Percentiles rank a stretch among this genome's conserved stretches.
Conservation (phyloP, 768 basidiomycete genomes). For the Pleurotus citrinopileatus region DNA sequence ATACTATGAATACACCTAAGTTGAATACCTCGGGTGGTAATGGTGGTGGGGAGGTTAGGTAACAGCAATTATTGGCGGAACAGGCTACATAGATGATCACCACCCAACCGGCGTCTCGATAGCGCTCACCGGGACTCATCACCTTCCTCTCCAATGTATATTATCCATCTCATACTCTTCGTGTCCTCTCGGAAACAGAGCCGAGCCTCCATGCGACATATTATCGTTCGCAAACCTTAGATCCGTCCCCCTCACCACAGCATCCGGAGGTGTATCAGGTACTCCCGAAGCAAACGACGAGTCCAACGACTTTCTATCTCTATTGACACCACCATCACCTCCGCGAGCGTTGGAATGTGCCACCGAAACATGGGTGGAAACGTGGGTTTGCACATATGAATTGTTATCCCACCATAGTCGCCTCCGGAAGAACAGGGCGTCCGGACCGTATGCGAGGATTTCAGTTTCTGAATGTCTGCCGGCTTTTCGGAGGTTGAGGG, state of each 20-base stretch:
- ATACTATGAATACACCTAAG: too few species aligned
- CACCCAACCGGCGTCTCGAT: too few species aligned
- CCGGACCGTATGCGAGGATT: not conserved
- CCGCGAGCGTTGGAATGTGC: not conserved
- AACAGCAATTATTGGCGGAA: too few species aligned
- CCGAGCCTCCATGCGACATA: not conserved
- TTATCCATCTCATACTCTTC: not conserved
- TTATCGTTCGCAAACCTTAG: not conserved
- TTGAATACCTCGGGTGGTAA: too few species aligned
- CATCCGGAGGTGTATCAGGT: not conserved
- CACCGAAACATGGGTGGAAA: slow-evolving; percentile 1
- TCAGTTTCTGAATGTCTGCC: slow-evolving; percentile 10
- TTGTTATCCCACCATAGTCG: slow-evolving; percentile 2
- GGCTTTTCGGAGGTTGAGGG: slow-evolving; percentile 52
- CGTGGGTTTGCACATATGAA: not conserved
- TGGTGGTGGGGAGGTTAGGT: too few species aligned
- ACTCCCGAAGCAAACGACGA: not conserved
- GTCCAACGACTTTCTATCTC: not conserved
- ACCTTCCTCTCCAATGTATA: too few species aligned
- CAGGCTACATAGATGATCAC: too few species aligned
- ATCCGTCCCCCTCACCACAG: not conserved
- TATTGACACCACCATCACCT: not conserved
- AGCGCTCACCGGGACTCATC: too few species aligned
- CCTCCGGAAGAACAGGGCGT: not conserved
- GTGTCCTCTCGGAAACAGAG: not conserved